A percentile compares a stretch with the other conserved stretches of the same genome.
phyloP scores from a whole-genome alignment of 352 stramenopile genomes.

The Globisporangium lucens region DNA sequence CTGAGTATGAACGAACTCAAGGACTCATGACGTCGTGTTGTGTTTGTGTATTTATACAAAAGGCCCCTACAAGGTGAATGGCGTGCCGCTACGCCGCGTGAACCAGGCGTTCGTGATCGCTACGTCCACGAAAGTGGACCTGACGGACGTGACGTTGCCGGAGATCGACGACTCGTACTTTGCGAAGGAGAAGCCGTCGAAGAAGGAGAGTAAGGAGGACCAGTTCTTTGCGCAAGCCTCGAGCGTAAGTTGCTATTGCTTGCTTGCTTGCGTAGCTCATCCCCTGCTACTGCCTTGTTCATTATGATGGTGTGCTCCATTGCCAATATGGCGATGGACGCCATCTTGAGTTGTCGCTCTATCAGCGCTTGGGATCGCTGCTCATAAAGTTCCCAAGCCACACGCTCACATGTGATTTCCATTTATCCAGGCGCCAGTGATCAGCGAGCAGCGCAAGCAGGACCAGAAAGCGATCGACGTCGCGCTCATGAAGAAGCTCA shows the following conservation, averaged over 20 bases:
- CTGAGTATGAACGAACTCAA: slow-evolving; percentile 16
- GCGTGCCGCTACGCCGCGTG: slow-evolving; percentile 96
- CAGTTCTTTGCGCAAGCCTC: slow-evolving; percentile 96
- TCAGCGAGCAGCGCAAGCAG: slow-evolving; percentile 97
- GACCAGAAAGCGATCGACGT: slow-evolving; percentile 98
- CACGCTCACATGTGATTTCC: slow-evolving; percentile 19
- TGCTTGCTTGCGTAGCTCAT: background rate
- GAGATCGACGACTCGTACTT: slow-evolving; percentile 98
- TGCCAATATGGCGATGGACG: background rate
- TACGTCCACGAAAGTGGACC: slow-evolving; percentile 97
- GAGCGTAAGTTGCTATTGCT: slow-evolving; percentile 46
- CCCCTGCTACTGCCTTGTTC: background rate
- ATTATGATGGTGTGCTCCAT: background rate
- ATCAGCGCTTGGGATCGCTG: slow-evolving; percentile 90
- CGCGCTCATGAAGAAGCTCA: slow-evolving; percentile 83
- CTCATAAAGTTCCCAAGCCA: slow-evolving; percentile 75
- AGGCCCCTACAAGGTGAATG: slow-evolving; percentile 99
- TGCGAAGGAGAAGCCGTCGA: slow-evolving; percentile 85
- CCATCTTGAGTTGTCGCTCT: background rate
- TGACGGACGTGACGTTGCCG: slow-evolving; percentile 91
- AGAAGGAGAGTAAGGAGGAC: slow-evolving; percentile 93
- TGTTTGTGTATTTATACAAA: background rate
- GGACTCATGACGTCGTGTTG: background rate
- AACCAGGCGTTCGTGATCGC: slow-evolving; percentile 99
- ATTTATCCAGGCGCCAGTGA: slow-evolving; percentile 80